Evolutionary conservation across 306 rosid species (phyloP).

Genomic region (Ormosia semicastrata): DNA sequence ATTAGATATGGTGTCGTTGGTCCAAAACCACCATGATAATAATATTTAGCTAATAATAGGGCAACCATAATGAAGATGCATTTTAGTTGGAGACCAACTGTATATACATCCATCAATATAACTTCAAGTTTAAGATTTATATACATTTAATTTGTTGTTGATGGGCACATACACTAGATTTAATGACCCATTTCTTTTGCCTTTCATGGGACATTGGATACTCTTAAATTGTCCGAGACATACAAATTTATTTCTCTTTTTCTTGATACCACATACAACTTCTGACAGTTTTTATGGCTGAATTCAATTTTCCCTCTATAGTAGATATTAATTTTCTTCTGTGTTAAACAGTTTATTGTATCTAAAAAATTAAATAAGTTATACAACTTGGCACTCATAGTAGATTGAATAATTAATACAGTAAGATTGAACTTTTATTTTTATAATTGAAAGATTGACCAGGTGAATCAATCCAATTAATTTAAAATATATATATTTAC

Average conservation of each 20-base stretch:
- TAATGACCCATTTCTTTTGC: background rate
- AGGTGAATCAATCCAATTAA: too few species aligned
- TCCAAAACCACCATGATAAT: constrained; percentile 3
- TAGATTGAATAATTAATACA: background rate
- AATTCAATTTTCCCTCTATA: background rate
- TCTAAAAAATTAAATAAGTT: background rate
- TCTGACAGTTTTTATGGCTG: background rate
- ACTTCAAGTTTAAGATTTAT: background rate
- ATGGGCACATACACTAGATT: background rate
- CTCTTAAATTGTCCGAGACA: background rate
- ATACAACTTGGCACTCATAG: background rate
- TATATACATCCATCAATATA: background rate
- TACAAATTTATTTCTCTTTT: background rate
- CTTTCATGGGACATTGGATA: background rate
- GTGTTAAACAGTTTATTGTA: background rate
- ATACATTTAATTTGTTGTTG: background rate
- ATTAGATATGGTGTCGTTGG: constrained; percentile 18
- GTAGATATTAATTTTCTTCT: background rate
- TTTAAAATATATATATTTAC: too few species aligned
- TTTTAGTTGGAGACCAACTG: background rate
- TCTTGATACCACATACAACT: background rate
- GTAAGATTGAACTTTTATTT: background rate
- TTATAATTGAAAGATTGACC: too few species aligned
- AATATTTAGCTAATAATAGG: constrained; percentile 3
- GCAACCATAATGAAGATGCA: constrained; percentile 1